Conservation (phyloP, 2,329 filamentous ascomycete species). For the Penicillium verrucosum region DNA sequence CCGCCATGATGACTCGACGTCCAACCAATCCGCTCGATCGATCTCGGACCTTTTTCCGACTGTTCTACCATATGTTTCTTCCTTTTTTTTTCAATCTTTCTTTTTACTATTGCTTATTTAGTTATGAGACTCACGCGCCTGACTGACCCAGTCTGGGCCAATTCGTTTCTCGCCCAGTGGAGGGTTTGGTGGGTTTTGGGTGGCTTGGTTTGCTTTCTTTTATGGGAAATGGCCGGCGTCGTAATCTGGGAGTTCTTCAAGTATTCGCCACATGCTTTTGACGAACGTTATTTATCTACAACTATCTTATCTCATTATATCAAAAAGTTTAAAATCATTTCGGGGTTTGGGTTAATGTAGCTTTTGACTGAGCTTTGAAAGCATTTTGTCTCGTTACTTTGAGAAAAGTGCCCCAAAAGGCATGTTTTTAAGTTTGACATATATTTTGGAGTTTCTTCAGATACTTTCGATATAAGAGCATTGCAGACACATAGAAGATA, state of each 20-base stretch:
- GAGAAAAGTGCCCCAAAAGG: neutral
- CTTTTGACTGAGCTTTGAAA: neutral
- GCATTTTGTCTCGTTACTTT: neutral
- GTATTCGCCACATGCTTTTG: neutral
- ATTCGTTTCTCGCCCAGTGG: constrained; percentile 14
- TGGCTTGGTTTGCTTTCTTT: constrained; percentile 3
- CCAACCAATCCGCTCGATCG: constrained; percentile 2
- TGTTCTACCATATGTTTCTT: neutral
- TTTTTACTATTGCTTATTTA: constrained; percentile 19
- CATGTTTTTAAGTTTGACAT: neutral
- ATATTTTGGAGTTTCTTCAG: neutral
- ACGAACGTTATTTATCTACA: constrained; percentile 4
- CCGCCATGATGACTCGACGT: neutral
- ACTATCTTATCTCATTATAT: neutral
- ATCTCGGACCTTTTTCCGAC: constrained; percentile 1
- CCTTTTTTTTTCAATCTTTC: neutral
- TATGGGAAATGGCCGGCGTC: constrained; percentile 1
- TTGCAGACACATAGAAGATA: neutral
- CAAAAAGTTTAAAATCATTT: neutral
- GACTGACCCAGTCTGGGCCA: constrained; percentile 22
- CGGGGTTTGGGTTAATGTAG: neutral
- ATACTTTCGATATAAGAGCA: neutral
- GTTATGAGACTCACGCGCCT: constrained; percentile 16
- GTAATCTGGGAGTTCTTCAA: constrained; percentile 5
- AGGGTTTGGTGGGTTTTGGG: constrained; percentile 14